Percentiles rank a stretch among this genome's conserved stretches.
These are phyloP conservation scores for Colletotrichum sp. DNA, from an alignment of 2,329 filamentous ascomycete genomes.

Conservation along the genomic window DNA sequence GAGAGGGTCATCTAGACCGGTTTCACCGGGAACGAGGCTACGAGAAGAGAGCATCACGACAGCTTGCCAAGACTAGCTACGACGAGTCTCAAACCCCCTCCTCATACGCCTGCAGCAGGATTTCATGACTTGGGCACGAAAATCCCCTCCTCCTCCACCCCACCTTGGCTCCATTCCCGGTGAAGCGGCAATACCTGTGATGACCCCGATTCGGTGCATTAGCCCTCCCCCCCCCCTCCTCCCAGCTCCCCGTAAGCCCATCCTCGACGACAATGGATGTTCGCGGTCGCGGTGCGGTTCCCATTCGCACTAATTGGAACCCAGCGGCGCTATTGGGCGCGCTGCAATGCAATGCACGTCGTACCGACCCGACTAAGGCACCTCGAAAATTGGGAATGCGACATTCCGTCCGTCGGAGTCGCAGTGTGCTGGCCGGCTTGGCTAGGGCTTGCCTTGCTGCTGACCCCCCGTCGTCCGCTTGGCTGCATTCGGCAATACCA, in stretches of 20 bases:
- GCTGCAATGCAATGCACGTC: not conserved
- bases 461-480: not conserved
- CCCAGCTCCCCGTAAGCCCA: not conserved
- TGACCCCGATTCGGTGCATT: not conserved
- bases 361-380: not conserved
- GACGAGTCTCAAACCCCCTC: not conserved
- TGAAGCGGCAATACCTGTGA: not conserved
- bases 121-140: not conserved
- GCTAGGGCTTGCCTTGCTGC: not conserved
- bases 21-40: not conserved
- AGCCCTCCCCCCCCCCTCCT: not conserved
- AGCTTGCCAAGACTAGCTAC: not conserved
- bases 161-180: not conserved
- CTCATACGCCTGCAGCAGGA: not conserved
- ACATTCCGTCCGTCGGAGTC: not conserved
- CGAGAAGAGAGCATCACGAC: not conserved
- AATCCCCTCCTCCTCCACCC: not conserved
- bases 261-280: not conserved
- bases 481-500: not conserved
- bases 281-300: not conserved
- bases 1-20: not conserved
- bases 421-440: not conserved
- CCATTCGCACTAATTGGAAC: not conserved
- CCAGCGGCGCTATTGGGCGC: not conserved
- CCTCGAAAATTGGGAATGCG: not conserved